phyloP scores from a whole-genome alignment of 2,329 filamentous ascomycete species.

The Hysterium pulicare region DNA sequence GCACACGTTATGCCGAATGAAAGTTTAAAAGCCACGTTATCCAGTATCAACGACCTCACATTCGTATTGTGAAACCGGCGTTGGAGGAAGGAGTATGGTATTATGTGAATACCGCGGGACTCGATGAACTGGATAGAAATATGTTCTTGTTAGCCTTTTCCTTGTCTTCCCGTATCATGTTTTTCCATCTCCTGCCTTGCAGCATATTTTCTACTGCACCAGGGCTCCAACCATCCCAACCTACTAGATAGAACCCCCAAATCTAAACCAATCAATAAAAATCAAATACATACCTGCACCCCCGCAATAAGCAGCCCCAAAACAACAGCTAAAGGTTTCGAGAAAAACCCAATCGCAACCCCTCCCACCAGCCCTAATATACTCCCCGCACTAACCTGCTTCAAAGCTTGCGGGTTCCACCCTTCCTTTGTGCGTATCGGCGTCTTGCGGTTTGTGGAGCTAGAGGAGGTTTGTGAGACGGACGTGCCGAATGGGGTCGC shows the following conservation, averaged over 20 bases:
- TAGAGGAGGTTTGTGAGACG: slow-evolving; percentile 27
- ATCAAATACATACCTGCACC: slow-evolving; percentile 54
- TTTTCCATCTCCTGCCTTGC: neutral
- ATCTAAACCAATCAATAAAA: neutral
- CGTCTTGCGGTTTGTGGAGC: slow-evolving; percentile 37
- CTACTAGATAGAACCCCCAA: neutral
- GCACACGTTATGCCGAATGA: slow-evolving; percentile 72
- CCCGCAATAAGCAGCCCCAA: slow-evolving; percentile 62
- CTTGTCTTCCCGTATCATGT: slow-evolving; percentile 14
- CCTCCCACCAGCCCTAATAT: slow-evolving; percentile 50
- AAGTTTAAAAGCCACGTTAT: slow-evolving; percentile 62
- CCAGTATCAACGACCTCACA: slow-evolving; percentile 50
- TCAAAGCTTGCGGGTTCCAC: slow-evolving; percentile 40
- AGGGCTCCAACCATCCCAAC: neutral
- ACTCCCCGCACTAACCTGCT: slow-evolving; percentile 47
- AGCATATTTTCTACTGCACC: neutral
- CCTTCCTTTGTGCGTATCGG: slow-evolving; percentile 38
- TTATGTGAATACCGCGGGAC: slow-evolving; percentile 49
- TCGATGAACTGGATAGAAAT: slow-evolving; percentile 43
- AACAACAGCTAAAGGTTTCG: slow-evolving; percentile 64
- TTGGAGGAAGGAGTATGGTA: slow-evolving; percentile 49
- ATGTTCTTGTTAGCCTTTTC: neutral
- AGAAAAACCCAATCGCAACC: slow-evolving; percentile 66
- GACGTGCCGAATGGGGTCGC: slow-evolving; percentile 17
- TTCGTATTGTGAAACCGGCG: slow-evolving; percentile 50